Base-by-base conservation (phyloP, 2,329 filamentous ascomycete species). In the Hypomyces perniciosus region DNA sequence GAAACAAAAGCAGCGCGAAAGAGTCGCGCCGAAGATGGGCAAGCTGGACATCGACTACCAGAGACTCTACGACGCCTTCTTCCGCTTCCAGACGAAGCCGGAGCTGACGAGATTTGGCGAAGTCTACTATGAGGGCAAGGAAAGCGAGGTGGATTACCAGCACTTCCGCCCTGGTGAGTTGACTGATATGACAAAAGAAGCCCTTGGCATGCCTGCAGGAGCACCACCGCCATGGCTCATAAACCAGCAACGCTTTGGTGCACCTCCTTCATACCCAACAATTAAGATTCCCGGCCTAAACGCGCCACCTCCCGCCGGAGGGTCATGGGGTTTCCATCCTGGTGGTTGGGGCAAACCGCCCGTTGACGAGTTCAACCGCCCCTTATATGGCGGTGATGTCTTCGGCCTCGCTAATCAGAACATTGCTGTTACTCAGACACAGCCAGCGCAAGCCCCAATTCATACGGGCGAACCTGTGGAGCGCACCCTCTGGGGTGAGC, bases 81-180 rank as follows among this genome's bases (percentile, higher is more conserved):
- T 99, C 76, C 83, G 90, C 53, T 95, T 96, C 66, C 93, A 99
- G 72, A 95, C 90, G 38, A 99, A 99, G 71, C 93, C 93, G 0
- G 85, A 90, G 60, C 74, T 99, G 56, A 97, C 93, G 31, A 82
- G 91, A 40, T 99, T 96, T 61, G 93, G 93, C 38, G 93, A 99
- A 68, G 91, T 99, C n/a, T 99, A 99, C 70, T 97, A 97, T 67
- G 93, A 99, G 70, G 93, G 93, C 65, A 99, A 99, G 68, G 93
- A 99, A 67, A 93, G 89, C 64, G 93, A 99, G 70, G 96, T 93
- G 1, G 95, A 97, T 66, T 80, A 95, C 56, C 85, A 88, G 60
- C 88, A 96, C 70, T 81, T 96, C 53, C 84, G 90, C 57, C 89
- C 93, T 1, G 93, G 93, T 34, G 91, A 97, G 61, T 70, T 97